Evolutionary conservation across 768 basidiomycete species (phyloP), one percentile per base, ranked within the genome.

Genomic region (Trametes gibbosa): DNA sequence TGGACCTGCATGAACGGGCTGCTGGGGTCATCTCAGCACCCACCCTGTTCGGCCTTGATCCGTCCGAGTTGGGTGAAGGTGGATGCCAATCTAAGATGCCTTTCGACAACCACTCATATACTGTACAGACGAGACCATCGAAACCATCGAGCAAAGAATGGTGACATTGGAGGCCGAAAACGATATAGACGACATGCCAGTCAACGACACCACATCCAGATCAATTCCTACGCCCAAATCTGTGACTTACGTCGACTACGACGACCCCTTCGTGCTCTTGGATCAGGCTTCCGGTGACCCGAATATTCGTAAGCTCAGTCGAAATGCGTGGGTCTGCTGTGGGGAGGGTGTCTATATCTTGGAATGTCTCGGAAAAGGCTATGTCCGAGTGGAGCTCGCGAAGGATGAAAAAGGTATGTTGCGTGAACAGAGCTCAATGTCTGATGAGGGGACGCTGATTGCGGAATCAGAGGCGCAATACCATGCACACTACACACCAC

Each of bases 11-110:
- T 21, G 76, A 76, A 37, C 81, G 87, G 9, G 82, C 92, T 3
- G 70, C 81, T 8, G 92, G 92, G 12, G 76, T 95, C 25, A 75
- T 94, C 24, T 90, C 86, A 16, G 79, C 83, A 12, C 95, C 95
- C 0, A 92, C 89, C 7, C 74, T 98, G 12, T 90, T 95, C 67
- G 95, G 95, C 0, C 73, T 98, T 4, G 86, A 91, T 67, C 88
- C 91, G n/a, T 70, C 76, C 12, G 82, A 84, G 56, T 69, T 89
- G 7, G 71, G 84, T n/a, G 83, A 90, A 50, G 86, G 89, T 87
- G 65, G 64, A 72, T 5, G 2, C 3, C 10, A 49, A 32, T 39
- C 19, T 21, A 40, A 13, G 56, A 47, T 37, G 27, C 46, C 35
- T 34, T 21, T 24, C 1, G 21, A 13, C 21, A 8, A 13, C 7